phyloP scores from a whole-genome alignment of 495 filamentous ascomycete species.

The Astrothelium macrocarpum region DNA sequence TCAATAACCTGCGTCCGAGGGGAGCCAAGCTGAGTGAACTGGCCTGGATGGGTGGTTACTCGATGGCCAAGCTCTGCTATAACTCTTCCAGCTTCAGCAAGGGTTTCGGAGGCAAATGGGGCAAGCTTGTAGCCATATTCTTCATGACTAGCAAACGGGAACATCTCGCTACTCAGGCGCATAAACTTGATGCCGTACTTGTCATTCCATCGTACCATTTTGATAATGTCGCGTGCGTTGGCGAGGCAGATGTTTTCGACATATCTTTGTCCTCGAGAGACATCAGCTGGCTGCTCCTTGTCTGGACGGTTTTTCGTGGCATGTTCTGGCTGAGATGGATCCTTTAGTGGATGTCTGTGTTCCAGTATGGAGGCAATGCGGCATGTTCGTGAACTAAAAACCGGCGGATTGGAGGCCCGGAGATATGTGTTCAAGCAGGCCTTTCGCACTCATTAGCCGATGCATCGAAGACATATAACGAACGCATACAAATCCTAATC shows the following conservation, averaged over 20 bases:
- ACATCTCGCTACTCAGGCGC: constrained; percentile 90
- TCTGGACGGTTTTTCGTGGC: constrained; percentile 75
- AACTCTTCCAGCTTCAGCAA: constrained; percentile 67
- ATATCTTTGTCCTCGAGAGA: constrained; percentile 55
- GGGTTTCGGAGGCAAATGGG: constrained; percentile 70
- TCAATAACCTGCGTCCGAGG: constrained; percentile 65
- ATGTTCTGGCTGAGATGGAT: constrained; percentile 68
- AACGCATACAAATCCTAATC: constrained; percentile 72
- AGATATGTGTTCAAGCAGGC: constrained; percentile 92
- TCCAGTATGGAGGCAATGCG: constrained; percentile 86
- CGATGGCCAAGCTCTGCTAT: constrained; percentile 76
- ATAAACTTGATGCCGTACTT: constrained; percentile 87
- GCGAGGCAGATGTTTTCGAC: constrained; percentile 69
- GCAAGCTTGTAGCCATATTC: constrained; percentile 82
- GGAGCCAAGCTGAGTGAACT: constrained; percentile 79
- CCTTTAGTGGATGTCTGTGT: constrained; percentile 67
- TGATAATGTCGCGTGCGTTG: constrained; percentile 74
- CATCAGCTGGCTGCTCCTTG: constrained; percentile 51
- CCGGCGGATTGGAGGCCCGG: constrained; percentile 69
- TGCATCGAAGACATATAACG: neutral
- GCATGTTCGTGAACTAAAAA: constrained; percentile 88
- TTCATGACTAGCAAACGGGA: constrained; percentile 83
- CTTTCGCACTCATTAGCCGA: constrained; percentile 30
- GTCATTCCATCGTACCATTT: constrained; percentile 90
- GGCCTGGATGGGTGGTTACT: constrained; percentile 83